Evolutionary conservation across 202 grass and related monocot species (phyloP), one percentile per base, ranked within the genome.

Genomic region (Carex arenaria): DNA sequence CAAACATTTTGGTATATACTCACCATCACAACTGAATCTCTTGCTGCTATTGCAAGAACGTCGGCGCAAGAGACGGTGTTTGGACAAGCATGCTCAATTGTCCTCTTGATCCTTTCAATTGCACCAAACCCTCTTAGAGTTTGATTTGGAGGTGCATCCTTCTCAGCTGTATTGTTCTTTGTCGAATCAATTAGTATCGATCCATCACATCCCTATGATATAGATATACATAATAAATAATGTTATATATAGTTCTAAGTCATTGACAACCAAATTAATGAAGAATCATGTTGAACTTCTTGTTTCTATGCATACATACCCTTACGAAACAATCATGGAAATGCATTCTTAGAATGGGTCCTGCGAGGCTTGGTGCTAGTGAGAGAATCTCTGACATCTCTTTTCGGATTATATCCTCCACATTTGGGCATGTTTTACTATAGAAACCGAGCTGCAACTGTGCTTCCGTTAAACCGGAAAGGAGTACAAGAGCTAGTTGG

Each of bases 241-340:
- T 51, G 17, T 61, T 45, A 10, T 10, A 45, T 52, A 52, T 55
- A 61, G 17, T 28, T 79, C 47, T 17, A 45, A 80, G 71, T 61
- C 12, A 40, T 59, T 51, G 2, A 11, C n/a, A 56, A 61, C 17
- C 4, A 57, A 68, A 32, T 69, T 13, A 82, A 83, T 40, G 26
- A 64, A 30, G 19, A 30, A 78, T 43, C 18, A 9, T 56, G 51
- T 38, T 57, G 17, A 57, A 17, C 53, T 57, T 56, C 52, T 59
- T 19, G 9, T 57, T 34, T 60, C 42, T 45, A 45, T 45, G 0
- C 2, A 69, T 5, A 73, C 88, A 65, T 87, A 97, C 95, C 88
- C 93, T 87, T 54, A 99, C 91, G 80, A 99, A 99, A 86, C 96
- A 99, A 83, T 99, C 96, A 56, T 99, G 93, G 88, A 99, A 99